Percentiles rank a stretch among this genome's conserved stretches.
phyloP scores from a whole-genome alignment of 2,329 filamentous ascomycete genomes.

The Diaporthe nobilis region DNA sequence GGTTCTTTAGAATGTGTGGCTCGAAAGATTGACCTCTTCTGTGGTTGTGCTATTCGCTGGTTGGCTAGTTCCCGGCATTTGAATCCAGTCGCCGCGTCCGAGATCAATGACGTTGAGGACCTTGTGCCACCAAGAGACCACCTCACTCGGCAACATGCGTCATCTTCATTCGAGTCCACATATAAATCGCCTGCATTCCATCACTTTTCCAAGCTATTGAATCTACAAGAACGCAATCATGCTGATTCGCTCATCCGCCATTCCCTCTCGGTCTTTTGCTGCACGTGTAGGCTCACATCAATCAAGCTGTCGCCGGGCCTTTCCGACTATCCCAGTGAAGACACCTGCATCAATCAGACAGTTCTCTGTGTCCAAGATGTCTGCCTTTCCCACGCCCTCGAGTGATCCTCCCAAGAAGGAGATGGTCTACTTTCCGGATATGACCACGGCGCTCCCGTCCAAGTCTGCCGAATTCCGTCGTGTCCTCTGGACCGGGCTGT shows the following conservation, averaged over 20 bases:
- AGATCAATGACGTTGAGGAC: conserved; percentile 17
- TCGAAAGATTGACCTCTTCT: not conserved
- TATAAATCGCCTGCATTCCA: not conserved
- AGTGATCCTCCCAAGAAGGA: conserved; percentile 61
- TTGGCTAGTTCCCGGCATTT: not conserved
- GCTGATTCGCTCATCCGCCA: not conserved
- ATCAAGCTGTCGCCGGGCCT: too few relatives aligned
- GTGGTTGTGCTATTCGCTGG: not conserved
- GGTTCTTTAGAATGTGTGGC: not conserved
- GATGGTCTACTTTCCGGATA: conserved; percentile 73
- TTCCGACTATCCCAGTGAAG: not conserved
- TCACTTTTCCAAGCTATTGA: fast-evolving
- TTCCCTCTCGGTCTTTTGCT: not conserved
- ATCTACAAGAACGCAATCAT: not conserved
- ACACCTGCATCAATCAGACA: not conserved
- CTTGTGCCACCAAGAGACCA: not conserved
- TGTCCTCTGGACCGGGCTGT: conserved; percentile 74
- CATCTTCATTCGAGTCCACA: not conserved
- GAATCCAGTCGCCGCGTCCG: not conserved
- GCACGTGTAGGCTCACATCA: not conserved
- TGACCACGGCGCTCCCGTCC: conserved; percentile 66
- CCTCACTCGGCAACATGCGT: not conserved
- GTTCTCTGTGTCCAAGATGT: conserved; percentile 44
- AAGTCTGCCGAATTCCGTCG: conserved; percentile 71
- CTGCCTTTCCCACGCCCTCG: conserved; percentile 49